Evolutionary conservation across 2,329 filamentous ascomycete genomes (phyloP).

Genomic region (Trichoderma pleuroti): DNA sequence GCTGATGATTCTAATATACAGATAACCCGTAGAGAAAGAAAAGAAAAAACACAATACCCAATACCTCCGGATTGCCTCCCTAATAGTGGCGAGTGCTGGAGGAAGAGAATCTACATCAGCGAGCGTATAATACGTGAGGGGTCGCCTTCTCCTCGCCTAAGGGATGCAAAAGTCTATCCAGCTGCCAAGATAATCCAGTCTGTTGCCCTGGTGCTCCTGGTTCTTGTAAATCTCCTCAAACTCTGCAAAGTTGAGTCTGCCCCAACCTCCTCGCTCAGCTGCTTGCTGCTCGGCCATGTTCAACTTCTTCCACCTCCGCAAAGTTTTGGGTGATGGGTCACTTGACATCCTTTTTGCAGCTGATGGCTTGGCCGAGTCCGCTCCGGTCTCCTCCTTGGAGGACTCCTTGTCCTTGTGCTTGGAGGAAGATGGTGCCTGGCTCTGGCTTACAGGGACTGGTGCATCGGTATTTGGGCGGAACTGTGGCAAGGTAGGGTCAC

Average conservation of each 20-base stretch:
- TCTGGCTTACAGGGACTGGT: constrained; percentile 23
- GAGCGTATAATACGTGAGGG: no score
- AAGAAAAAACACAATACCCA: no score
- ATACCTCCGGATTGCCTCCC: background rate
- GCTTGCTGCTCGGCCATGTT: constrained; percentile 67
- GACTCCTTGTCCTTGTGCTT: background rate
- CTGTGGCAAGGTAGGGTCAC: constrained; percentile 65
- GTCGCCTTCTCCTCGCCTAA: constrained; percentile 30
- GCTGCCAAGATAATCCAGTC: constrained; percentile 76
- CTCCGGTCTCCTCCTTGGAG: background rate
- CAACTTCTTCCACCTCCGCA: constrained; percentile 52
- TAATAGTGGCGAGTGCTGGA: background rate
- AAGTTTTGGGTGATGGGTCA: constrained; percentile 30
- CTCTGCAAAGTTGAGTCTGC: constrained; percentile 72
- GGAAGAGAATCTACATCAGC: background rate
- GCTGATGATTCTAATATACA: constrained; percentile 8
- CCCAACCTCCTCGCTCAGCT: constrained; percentile 70
- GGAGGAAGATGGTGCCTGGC: background rate
- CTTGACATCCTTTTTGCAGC: background rate
- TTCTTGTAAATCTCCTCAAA: constrained; percentile 72
- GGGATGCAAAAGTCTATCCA: constrained; percentile 85
- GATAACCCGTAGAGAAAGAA: background rate
- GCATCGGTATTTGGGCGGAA: constrained; percentile 56
- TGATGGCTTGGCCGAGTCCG: background rate
- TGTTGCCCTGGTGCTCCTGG: constrained; percentile 58